These are phyloP conservation scores for Diaporthe eres DNA, from an alignment of 2,329 filamentous ascomycete genomes.

Conservation along the genomic window DNA sequence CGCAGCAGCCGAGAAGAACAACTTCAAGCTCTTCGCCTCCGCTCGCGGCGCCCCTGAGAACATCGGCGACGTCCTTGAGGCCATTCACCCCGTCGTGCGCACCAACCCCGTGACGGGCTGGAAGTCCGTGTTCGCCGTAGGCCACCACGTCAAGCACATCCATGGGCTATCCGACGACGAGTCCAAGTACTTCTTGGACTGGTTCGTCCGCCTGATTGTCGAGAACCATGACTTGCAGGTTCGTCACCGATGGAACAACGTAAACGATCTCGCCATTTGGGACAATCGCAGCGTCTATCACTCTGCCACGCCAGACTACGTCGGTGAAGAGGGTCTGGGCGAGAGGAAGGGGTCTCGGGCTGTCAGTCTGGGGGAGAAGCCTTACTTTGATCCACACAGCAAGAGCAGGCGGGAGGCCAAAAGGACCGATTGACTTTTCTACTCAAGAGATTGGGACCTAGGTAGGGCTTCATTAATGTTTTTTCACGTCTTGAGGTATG, in stretches of 20 bases:
- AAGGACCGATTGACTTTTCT: not conserved
- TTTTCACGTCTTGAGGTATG: not conserved
- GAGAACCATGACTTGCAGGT: constrained; percentile 68
- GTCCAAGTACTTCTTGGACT: constrained; percentile 60
- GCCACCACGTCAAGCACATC: constrained; percentile 65
- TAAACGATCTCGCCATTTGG: constrained; percentile 69
- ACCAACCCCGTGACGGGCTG: constrained; percentile 72
- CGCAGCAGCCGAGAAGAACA: constrained; percentile 59
- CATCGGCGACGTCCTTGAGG: constrained; percentile 61
- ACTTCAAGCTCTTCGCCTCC: constrained; percentile 62
- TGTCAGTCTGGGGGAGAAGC: constrained; percentile 67
- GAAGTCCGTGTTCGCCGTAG: constrained; percentile 68
- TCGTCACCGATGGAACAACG: constrained; percentile 58
- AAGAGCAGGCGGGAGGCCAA: constrained; percentile 30
- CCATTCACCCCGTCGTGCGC: constrained; percentile 68
- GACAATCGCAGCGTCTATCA: constrained; percentile 71
- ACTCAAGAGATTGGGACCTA: not conserved
- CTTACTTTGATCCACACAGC: constrained; percentile 65
- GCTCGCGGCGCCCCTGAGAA: constrained; percentile 66
- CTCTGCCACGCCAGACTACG: constrained; percentile 67
- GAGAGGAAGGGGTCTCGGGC: constrained; percentile 64
- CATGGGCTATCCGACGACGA: constrained; percentile 65
- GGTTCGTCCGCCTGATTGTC: constrained; percentile 59
- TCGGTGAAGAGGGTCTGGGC: constrained; percentile 58
- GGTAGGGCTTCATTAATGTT: not conserved